A percentile compares a stretch with the other conserved stretches of the same genome.
Conservation (phyloP, 805 yeast species). For the Starmerella tilneyi region DNA sequence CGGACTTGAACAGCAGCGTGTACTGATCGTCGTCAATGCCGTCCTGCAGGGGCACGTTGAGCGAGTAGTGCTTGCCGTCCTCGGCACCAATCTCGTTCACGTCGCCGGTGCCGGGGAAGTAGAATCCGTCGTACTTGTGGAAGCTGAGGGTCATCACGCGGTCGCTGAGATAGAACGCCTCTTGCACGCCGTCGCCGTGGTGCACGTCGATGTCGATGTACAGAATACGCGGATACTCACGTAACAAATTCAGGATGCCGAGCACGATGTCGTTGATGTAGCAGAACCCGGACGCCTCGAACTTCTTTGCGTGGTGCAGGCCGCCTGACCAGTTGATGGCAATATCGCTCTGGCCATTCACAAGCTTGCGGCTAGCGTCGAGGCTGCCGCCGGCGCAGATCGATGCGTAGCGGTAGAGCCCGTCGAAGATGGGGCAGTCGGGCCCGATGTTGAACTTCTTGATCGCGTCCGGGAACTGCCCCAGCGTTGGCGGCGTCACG, state of each 20-base stretch:
- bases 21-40: conserved; percentile 89
- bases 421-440: conserved; percentile 92
- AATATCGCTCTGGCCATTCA: conserved; percentile 74
- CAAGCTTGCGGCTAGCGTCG: conserved; percentile 79
- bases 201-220: conserved; percentile 87
- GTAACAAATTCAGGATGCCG: conserved; percentile 65
- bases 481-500: conserved; percentile 64
- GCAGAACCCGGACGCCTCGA: conserved; percentile 84
- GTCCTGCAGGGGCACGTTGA: conserved; percentile 79
- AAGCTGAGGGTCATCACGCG: conserved; percentile 84
- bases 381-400: conserved; percentile 82
- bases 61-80: conserved; percentile 69
- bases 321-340: conserved; percentile 95
- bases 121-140: conserved; percentile 82
- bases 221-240: conserved; percentile 76
- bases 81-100: conserved; percentile 76
- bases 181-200: conserved; percentile 94
- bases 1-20: conserved; percentile 49
- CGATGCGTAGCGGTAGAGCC: conserved; percentile 76
- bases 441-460: conserved; percentile 81
- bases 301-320: conserved; percentile 82
- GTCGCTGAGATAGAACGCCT: conserved; percentile 85
- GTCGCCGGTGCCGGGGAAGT: conserved; percentile 90
- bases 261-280: conserved; percentile 82
- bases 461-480: conserved; percentile 47